Evolutionary conservation across 208 protist genomes (phyloP).

Genomic region (Phytomonas francai): DNA sequence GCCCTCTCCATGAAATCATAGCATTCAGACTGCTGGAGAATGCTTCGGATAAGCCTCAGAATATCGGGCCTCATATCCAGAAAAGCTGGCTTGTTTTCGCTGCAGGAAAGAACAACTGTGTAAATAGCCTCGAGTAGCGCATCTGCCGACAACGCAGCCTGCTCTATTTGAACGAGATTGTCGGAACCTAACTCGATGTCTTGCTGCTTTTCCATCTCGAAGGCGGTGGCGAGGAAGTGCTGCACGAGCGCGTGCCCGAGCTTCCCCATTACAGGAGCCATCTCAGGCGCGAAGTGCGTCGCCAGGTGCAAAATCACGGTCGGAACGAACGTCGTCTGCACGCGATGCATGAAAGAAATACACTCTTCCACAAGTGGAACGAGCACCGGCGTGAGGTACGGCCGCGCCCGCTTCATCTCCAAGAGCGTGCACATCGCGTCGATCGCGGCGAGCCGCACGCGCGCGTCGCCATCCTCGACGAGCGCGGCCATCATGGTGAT

Average conservation of each 20-base stretch:
- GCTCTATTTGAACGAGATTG: slow-evolving; percentile 32
- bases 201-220: slow-evolving; percentile 55
- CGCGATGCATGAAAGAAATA: slow-evolving; percentile 62
- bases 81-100: slow-evolving; percentile 39
- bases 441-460: slow-evolving; percentile 71
- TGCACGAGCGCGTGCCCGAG: slow-evolving; percentile 65
- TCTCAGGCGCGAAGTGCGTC: slow-evolving; percentile 78
- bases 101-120: slow-evolving; percentile 58
- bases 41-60: slow-evolving; percentile 36
- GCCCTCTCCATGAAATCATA: slow-evolving; percentile 83
- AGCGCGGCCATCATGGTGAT: slow-evolving; percentile 60
- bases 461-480: slow-evolving; percentile 57
- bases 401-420: slow-evolving; percentile 65
- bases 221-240: slow-evolving; percentile 69
- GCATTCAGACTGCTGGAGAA: slow-evolving; percentile 62
- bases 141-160: slow-evolving; percentile 60
- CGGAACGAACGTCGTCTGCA: slow-evolving; percentile 84
- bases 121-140: slow-evolving; percentile 66
- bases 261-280: slow-evolving; percentile 62
- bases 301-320: slow-evolving; percentile 74
- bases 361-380: slow-evolving; percentile 82
- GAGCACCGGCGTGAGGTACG: slow-evolving; percentile 54
- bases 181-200: slow-evolving; percentile 13
- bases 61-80: slow-evolving; percentile 44
- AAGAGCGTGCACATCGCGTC: slow-evolving; percentile 82